These are phyloP conservation scores for Pulveroboletus ridleyi DNA, from an alignment of 1,284 basidiomycete genomes.

Conservation along the genomic window DNA sequence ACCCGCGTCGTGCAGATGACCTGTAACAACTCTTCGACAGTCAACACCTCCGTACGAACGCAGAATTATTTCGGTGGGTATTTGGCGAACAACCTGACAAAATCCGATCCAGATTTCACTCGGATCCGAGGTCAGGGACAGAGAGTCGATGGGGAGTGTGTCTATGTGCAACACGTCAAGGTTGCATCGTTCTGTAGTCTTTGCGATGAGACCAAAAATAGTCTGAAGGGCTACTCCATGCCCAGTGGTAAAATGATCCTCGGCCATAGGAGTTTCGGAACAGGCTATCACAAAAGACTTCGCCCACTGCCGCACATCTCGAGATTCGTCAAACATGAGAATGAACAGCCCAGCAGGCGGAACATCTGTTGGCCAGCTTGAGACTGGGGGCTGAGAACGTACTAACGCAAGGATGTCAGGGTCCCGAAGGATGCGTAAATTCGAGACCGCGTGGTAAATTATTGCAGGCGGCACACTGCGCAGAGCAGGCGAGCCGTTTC, in stretches of 20 bases:
- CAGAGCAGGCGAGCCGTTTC: constrained; percentile 21
- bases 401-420: constrained; percentile 53
- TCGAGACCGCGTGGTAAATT: constrained; percentile 73
- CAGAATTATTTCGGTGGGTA: constrained; percentile 54
- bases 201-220: constrained; percentile 37
- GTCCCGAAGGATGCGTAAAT: constrained; percentile 65
- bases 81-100: constrained; percentile 51
- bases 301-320: constrained; percentile 66
- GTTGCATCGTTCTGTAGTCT: constrained; percentile 13
- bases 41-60: constrained; percentile 45
- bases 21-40: constrained; percentile 56
- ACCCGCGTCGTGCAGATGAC: constrained; percentile 68
- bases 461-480: constrained; percentile 51
- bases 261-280: constrained; percentile 51
- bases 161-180: constrained; percentile 5
- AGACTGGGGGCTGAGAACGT: constrained; percentile 47
- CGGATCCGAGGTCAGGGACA: constrained; percentile 45
- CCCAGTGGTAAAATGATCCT: constrained; percentile 49
- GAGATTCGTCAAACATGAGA: constrained; percentile 58
- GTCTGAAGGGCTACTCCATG: constrained; percentile 52
- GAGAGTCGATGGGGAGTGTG: constrained; percentile 14
- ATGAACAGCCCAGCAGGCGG: constrained; percentile 66
- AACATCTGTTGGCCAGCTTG: constrained; percentile 62
- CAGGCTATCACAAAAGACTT: constrained; percentile 44
- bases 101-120: constrained; percentile 63